These are phyloP conservation scores for Coemansia asiatica DNA, from an alignment of 192 early-diverging fungal species.

Conservation along the genomic window DNA sequence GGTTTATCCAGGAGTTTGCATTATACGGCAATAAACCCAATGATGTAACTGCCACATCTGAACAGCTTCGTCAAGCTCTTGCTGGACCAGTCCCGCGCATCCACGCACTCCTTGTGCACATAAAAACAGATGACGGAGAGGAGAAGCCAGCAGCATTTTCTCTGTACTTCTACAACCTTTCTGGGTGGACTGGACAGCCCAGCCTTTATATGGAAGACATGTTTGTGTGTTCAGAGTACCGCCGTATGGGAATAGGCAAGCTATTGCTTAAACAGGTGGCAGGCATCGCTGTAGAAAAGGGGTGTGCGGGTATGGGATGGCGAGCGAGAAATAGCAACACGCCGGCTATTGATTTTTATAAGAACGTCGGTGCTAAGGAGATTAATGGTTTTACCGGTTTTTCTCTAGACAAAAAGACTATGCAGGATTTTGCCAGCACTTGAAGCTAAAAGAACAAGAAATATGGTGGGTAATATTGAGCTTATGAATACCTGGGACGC, in stretches of 20 bases:
- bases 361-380: conserved; percentile 75
- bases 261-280: conserved; percentile 70
- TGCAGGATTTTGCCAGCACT: too few species aligned
- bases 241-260: conserved; percentile 70
- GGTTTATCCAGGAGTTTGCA: conserved; percentile 74
- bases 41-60: conserved; percentile 70
- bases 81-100: conserved; percentile 68
- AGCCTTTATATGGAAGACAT: conserved; percentile 90
- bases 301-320: conserved; percentile 83
- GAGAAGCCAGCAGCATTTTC: conserved; percentile 73
- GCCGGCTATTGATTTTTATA: conserved; percentile 76
- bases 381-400: conserved; percentile 69
- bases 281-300: conserved; percentile 57
- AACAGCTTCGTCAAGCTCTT: conserved; percentile 60
- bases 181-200: conserved; percentile 68
- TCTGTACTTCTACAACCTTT: conserved; percentile 83
- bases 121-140: conserved; percentile 23
- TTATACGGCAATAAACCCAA: conserved; percentile 73
- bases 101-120: conserved; percentile 66
- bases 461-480: too few species aligned
- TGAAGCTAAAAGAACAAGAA: too few species aligned
- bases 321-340: conserved; percentile 80
- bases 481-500: background rate
- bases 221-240: conserved; percentile 63
- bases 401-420: conserved; percentile 57